phyloP scores from a whole-genome alignment of 768 basidiomycete genomes.

The Pisolithus orientalis region DNA sequence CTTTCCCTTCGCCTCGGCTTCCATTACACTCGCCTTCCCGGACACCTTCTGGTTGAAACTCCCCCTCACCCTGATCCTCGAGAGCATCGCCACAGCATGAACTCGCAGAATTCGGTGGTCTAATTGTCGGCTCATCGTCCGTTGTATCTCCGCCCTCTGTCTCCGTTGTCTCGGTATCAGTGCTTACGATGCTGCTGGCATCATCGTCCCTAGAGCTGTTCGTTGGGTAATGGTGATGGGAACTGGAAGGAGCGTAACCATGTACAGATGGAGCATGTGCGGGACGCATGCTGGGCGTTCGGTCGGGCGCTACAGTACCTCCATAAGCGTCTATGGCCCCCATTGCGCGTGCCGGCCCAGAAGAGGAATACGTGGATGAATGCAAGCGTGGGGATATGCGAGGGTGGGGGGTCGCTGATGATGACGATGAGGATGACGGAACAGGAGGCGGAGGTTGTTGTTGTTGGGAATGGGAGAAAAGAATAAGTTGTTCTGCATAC shows the following conservation, averaged over 20 bases:
- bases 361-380: slow-evolving; percentile 9
- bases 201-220: slow-evolving; percentile 19
- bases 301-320: slow-evolving; percentile 32
- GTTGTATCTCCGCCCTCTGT: slow-evolving; percentile 56
- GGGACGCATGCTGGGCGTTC: slow-evolving; percentile 21
- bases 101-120: slow-evolving; percentile 39
- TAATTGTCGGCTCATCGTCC: slow-evolving; percentile 81
- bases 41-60: slow-evolving; percentile 16
- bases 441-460: slow-evolving; percentile 22
- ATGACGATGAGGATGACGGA: slow-evolving; percentile 17
- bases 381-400: slow-evolving; percentile 8
- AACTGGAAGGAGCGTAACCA: not conserved
- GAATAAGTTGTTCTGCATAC: slow-evolving; percentile 85
- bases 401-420: slow-evolving; percentile 15
- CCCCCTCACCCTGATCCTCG: slow-evolving; percentile 22
- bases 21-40: slow-evolving; percentile 1
- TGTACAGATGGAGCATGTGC: slow-evolving; percentile 1
- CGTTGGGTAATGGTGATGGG: slow-evolving; percentile 1
- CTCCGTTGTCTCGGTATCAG: slow-evolving; percentile 40
- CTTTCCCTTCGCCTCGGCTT: not conserved
- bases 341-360: slow-evolving; percentile 44
- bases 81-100: slow-evolving; percentile 32
- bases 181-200: slow-evolving; percentile 28
- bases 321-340: slow-evolving; percentile 50
- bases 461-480: slow-evolving; percentile 52